Evolutionary conservation across 2,329 filamentous ascomycete genomes (phyloP).

Genomic region (Talaromyces funiculosus): DNA sequence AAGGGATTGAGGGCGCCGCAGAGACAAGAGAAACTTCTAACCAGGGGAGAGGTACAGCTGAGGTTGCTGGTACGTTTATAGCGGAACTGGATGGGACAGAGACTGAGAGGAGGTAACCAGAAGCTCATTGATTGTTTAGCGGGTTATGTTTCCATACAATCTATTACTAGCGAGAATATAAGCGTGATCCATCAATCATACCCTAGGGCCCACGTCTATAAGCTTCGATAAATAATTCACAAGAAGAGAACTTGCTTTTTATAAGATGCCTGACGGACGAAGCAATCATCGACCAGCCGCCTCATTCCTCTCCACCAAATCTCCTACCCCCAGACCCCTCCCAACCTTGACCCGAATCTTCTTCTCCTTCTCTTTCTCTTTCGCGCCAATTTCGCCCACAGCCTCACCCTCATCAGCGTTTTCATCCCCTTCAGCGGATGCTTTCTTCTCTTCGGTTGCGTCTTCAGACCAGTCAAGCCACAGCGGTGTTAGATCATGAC

Average conservation of each 20-base stretch:
- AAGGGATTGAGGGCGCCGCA: background rate
- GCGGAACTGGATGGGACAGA: slow-evolving; percentile 1
- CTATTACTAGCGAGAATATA: background rate
- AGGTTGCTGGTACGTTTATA: background rate
- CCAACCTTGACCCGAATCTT: slow-evolving; percentile 85
- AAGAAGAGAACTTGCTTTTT: background rate
- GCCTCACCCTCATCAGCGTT: slow-evolving; percentile 61
- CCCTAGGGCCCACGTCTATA: background rate
- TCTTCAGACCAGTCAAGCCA: slow-evolving; percentile 46
- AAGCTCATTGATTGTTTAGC: background rate
- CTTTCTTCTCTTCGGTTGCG: slow-evolving; percentile 33
- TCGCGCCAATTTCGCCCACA: slow-evolving; percentile 60
- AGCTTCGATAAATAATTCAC: background rate
- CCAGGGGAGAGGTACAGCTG: background rate
- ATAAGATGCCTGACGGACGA: background rate
- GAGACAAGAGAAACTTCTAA: background rate
- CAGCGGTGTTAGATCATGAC: slow-evolving; percentile 63
- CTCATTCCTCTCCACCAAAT: slow-evolving; percentile 48
- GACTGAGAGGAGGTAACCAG: background rate
- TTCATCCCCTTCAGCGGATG: slow-evolving; percentile 16
- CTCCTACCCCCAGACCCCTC: slow-evolving; percentile 67
- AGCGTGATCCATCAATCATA: background rate
- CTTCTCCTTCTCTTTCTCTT: slow-evolving; percentile 47
- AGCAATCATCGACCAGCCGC: slow-evolving; percentile 14
- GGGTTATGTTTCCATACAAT: background rate